A percentile compares a stretch with the other conserved stretches of the same genome.
phyloP scores from a whole-genome alignment of 768 basidiomycete species.

The Harrya chromipes region DNA sequence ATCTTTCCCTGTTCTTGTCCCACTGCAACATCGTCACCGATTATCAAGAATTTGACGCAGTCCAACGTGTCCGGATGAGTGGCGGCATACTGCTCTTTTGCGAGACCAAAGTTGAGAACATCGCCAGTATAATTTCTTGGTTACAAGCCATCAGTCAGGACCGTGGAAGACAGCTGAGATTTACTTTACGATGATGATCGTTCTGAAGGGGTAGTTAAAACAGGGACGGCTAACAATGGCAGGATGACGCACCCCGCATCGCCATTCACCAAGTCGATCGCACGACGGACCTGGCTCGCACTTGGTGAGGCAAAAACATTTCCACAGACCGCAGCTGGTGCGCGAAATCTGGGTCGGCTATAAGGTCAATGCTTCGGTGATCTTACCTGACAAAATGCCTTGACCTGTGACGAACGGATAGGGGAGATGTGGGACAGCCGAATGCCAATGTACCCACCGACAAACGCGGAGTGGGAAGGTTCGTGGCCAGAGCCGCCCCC shows the following conservation, averaged over 20 bases:
- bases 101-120: constrained; percentile 87
- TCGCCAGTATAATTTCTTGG: constrained; percentile 86
- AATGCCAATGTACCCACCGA: constrained; percentile 50
- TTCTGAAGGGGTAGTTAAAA: constrained; percentile 39
- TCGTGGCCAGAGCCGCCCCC: constrained; percentile 91
- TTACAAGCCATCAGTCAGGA: constrained; percentile 4
- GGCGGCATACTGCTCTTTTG: constrained; percentile 79
- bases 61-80: constrained; percentile 64
- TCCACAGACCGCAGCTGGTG: constrained; percentile 74
- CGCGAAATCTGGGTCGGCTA: background rate
- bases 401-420: constrained; percentile 42
- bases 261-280: constrained; percentile 72
- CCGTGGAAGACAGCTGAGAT: background rate
- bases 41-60: constrained; percentile 70
- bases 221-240: background rate
- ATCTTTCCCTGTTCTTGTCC: constrained; percentile 76
- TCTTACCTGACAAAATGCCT: constrained; percentile 71
- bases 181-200: constrained; percentile 82
- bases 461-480: constrained; percentile 85
- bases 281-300: constrained; percentile 77
- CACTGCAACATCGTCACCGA: constrained; percentile 90
- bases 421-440: background rate
- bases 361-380: background rate
- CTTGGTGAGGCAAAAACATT: constrained; percentile 90
- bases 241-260: constrained; percentile 56